Percentiles rank a stretch among this genome's conserved stretches.
These are phyloP conservation scores for Ophiostoma perfectum DNA, from an alignment of 2,329 filamentous ascomycete species.

Conservation along the genomic window DNA sequence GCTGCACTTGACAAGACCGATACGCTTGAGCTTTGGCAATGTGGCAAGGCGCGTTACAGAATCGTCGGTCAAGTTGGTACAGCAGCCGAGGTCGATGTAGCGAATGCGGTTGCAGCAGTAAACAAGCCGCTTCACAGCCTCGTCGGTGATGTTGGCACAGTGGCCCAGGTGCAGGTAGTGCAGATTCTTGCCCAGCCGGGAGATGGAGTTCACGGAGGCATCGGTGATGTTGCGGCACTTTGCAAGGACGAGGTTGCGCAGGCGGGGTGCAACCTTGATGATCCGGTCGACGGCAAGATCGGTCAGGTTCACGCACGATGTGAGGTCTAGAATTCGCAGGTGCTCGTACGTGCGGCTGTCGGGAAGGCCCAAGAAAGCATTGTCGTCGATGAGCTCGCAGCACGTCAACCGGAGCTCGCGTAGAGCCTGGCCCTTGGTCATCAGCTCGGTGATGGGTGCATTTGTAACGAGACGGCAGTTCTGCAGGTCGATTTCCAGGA, in stretches of 20 bases:
- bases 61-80: conserved; percentile 79
- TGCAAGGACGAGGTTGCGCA: conserved; percentile 87
- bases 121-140: conserved; percentile 78
- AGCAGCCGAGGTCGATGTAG: conserved; percentile 98
- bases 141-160: conserved; percentile 84
- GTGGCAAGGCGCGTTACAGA: conserved; percentile 79
- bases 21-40: conserved; percentile 87
- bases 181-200: conserved; percentile 85
- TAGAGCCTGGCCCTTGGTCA: conserved; percentile 73
- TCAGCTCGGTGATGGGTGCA: conserved; percentile 72
- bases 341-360: conserved; percentile 69
- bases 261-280: conserved; percentile 74
- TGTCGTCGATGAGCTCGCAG: conserved; percentile 78
- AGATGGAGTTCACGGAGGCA: conserved; percentile 77
- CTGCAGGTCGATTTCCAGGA: conserved; percentile 93
- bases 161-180: conserved; percentile 96
- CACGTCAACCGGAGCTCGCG: conserved; percentile 83
- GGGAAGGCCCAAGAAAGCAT: conserved; percentile 78
- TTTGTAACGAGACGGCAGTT: conserved; percentile 78
- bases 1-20: conserved; percentile 90
- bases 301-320: conserved; percentile 76
- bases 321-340: conserved; percentile 87
- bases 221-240: conserved; percentile 95
- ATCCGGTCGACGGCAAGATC: conserved; percentile 87
- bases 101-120: conserved; percentile 85